Evolutionary conservation across 305 asterid genomes (phyloP).

Genomic region (Rubia tinctorum): DNA sequence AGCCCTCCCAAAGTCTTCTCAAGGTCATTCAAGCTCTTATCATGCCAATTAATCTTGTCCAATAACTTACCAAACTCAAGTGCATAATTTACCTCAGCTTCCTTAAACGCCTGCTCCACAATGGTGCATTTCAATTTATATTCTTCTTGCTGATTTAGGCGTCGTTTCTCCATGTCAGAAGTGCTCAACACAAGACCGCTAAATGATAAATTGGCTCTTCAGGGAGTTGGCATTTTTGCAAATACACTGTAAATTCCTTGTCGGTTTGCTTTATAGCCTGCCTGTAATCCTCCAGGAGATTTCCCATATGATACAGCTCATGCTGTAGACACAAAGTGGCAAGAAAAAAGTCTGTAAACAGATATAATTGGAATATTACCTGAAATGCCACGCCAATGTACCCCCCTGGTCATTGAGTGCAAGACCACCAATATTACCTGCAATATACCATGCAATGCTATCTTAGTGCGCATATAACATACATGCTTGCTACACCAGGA

Average conservation of each 20-base stretch:
- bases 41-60: slow-evolving; percentile 22
- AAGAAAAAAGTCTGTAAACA: too few species aligned
- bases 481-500: too few species aligned
- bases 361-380: too few species aligned
- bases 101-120: slow-evolving; percentile 45
- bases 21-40: slow-evolving; percentile 24
- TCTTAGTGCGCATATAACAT: too few species aligned
- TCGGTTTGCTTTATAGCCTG: slow-evolving; percentile 58
- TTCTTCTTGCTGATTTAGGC: slow-evolving; percentile 60
- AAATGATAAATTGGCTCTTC: slow-evolving; percentile 73
- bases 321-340: slow-evolving; percentile 71
- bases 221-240: slow-evolving; percentile 43
- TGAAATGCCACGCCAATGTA: too few species aligned
- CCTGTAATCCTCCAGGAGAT: slow-evolving; percentile 59
- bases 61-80: slow-evolving; percentile 19
- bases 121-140: slow-evolving; percentile 34
- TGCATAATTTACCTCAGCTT: slow-evolving; percentile 35
- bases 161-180: slow-evolving; percentile 53
- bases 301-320: slow-evolving; percentile 56
- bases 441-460: too few species aligned
- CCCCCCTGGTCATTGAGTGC: too few species aligned
- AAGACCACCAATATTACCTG: too few species aligned
- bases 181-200: slow-evolving; percentile 61
- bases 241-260: slow-evolving; percentile 58
- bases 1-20: slow-evolving; percentile 39